A percentile compares a stretch with the other conserved stretches of the same genome.
Conservation (phyloP, 2,329 filamentous ascomycete species). For the Pestalotiopsis sp. region DNA sequence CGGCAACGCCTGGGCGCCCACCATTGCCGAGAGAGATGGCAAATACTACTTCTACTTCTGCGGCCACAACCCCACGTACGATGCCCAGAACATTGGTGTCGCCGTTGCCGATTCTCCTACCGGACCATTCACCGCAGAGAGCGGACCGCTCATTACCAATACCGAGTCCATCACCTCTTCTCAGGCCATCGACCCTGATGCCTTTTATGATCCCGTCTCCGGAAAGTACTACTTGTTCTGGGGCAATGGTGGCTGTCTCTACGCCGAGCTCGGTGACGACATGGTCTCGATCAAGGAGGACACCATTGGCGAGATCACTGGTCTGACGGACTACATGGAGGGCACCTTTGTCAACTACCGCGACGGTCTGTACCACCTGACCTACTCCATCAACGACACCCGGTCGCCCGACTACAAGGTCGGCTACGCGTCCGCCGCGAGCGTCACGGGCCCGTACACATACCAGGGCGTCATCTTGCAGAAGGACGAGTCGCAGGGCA, state of each 20-base stretch:
- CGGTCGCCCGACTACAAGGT: slow-evolving; percentile 47
- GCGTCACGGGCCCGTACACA: slow-evolving; percentile 43
- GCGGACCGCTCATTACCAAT: slow-evolving; percentile 56
- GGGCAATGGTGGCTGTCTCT: slow-evolving; percentile 49
- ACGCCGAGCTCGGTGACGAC: slow-evolving; percentile 46
- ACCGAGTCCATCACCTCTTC: slow-evolving; percentile 41
- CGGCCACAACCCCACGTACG: slow-evolving; percentile 53
- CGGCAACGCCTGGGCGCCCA: slow-evolving; percentile 70
- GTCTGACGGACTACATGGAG: slow-evolving; percentile 46
- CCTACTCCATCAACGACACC: slow-evolving; percentile 51
- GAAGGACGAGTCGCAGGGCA: slow-evolving; percentile 42
- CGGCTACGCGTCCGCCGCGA: slow-evolving; percentile 45
- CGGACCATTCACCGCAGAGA: slow-evolving; percentile 61
- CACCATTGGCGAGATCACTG: slow-evolving; percentile 35
- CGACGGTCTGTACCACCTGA: slow-evolving; percentile 48
- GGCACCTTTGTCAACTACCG: slow-evolving; percentile 46
- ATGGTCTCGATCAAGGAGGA: slow-evolving; percentile 46
- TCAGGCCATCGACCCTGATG: slow-evolving; percentile 63
- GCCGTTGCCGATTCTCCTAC: slow-evolving; percentile 58
- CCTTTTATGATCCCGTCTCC: slow-evolving; percentile 60
- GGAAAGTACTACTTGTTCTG: slow-evolving; percentile 66
- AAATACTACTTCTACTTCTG: slow-evolving; percentile 69
- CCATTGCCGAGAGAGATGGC: slow-evolving; percentile 59
- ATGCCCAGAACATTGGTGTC: slow-evolving; percentile 64
- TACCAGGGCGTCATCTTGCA: slow-evolving; percentile 47